Evolutionary conservation across 805 yeast genomes (phyloP), one percentile per base, ranked within the genome.

Genomic region (Spathaspora boniae): DNA sequence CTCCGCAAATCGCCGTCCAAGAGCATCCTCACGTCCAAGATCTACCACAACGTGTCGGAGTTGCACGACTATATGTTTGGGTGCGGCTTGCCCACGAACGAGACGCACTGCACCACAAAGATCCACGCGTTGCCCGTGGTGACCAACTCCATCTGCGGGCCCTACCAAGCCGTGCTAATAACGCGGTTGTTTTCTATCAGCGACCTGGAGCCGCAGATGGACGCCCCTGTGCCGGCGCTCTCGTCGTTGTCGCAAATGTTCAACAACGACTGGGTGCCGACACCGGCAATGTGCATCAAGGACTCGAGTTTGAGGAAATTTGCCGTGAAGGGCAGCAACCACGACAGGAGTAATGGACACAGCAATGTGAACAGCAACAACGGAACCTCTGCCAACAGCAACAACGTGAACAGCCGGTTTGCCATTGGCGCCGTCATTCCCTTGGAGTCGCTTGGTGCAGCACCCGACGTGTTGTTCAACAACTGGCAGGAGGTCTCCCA

Each of bases 21-120:
- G 31, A 43, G 42, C 44, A 41, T 47, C 9, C 45, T 61, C 26
- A 53, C 60, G 24, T 50, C 65, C 11, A 54, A 57, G 33, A 26
- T 56, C 3, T 58, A 62, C 36, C 78, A 74, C 42, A 60, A 68
- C 12, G 43, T 59, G 16, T 57, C 54, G 37, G 80, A 76, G 40
- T 45, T 76, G 15, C 65, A 72, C 18, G 71, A 70, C 37, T 72
- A 65, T 44, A 72, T 76, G 74, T 76, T 75, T 52, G 82, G 82
- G 9, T 69, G 74, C 34, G 80, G 81, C 0, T 55, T 76, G 21
- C 74, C 77, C 6, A 56, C 72, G 6, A 71, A 62, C 38, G 78
- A 75, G 37, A 52, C 60, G 12, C 58, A 60, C 14, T 51, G 64
- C 16, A 52, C 67, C 9, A 70, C 76, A 4, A 76, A 76, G 41